A percentile compares a stretch with the other conserved stretches of the same genome.
Evolutionary conservation across 441 rosid genomes (phyloP).

Genomic region (Omphalea diandra): DNA sequence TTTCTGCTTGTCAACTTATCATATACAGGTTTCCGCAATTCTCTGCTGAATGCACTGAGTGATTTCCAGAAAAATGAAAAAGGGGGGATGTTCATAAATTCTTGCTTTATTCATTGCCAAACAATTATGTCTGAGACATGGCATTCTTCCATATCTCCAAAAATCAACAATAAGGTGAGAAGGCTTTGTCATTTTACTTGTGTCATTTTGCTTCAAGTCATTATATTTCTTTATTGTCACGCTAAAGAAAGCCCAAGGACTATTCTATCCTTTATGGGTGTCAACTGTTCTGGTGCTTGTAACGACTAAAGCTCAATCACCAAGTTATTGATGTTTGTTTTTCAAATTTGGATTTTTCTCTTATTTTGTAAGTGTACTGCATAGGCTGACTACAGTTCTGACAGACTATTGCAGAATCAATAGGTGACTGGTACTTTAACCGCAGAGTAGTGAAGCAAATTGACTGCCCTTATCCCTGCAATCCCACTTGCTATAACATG

Average conservation of each 20-base stretch:
- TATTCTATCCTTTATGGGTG: background rate
- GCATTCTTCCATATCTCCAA: conserved; percentile 71
- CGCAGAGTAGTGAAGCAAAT: conserved; percentile 55
- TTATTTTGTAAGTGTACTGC: background rate
- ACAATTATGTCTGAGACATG: conserved; percentile 59
- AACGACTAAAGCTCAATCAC: background rate
- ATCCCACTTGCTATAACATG: conserved; percentile 80
- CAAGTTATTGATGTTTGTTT: background rate
- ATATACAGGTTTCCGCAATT: conserved; percentile 58
- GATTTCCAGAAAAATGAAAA: conserved; percentile 46
- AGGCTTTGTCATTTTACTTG: background rate
- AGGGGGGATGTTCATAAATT: conserved; percentile 73
- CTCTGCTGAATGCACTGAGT: conserved; percentile 56
- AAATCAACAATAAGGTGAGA: conserved; percentile 61
- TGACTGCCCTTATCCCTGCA: conserved; percentile 91
- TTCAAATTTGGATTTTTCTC: conserved; percentile 1
- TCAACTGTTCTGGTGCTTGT: background rate
- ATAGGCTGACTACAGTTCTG: conserved; percentile 15
- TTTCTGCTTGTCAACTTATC: conserved; percentile 9
- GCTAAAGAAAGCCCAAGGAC: background rate
- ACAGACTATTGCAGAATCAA: conserved; percentile 88
- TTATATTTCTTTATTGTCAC: background rate
- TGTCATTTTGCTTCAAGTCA: background rate
- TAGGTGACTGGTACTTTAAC: conserved; percentile 87
- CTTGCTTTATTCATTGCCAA: conserved; percentile 86